Conservation (phyloP, 495 filamentous ascomycete genomes). For the Aspergillus diversus region DNA sequence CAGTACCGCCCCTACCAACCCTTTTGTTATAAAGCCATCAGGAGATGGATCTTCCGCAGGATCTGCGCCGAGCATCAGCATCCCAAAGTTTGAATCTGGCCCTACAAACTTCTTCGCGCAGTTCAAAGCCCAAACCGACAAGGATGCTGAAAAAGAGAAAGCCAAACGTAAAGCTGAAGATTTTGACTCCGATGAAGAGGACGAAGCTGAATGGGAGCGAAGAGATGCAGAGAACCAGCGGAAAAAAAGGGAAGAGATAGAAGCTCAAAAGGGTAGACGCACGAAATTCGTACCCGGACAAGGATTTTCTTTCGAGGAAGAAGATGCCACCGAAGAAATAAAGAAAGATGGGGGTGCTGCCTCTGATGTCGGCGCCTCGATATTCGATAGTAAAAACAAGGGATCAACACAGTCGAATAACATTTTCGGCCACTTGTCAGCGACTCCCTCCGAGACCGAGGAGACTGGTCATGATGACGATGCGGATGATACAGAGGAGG, state of each 20-base stretch:
- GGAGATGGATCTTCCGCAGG: constrained; percentile 23
- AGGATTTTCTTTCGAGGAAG: constrained; percentile 44
- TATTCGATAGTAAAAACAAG: constrained; percentile 29
- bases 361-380: constrained; percentile 17
- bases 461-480: constrained; percentile 42
- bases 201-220: constrained; percentile 54
- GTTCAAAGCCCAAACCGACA: constrained; percentile 40
- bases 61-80: constrained; percentile 23
- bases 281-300: constrained; percentile 46
- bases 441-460: constrained; percentile 52
- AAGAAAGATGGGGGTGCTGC: constrained; percentile 23
- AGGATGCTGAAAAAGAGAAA: constrained; percentile 44
- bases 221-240: constrained; percentile 50
- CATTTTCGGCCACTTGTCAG: constrained; percentile 67
- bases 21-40: constrained; percentile 31
- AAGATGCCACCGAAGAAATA: constrained; percentile 16
- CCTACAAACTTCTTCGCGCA: constrained; percentile 41
- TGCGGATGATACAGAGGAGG: constrained; percentile 49
- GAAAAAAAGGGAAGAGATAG: constrained; percentile 44
- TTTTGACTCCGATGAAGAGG: constrained; percentile 58
- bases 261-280: constrained; percentile 34
- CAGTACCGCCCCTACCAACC: constrained; percentile 23
- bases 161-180: constrained; percentile 59
- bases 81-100: constrained; percentile 40
- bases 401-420: constrained; percentile 47